Conservation (phyloP, 2,329 filamentous ascomycete genomes). For the Paraphoma chrysanthemicola region DNA sequence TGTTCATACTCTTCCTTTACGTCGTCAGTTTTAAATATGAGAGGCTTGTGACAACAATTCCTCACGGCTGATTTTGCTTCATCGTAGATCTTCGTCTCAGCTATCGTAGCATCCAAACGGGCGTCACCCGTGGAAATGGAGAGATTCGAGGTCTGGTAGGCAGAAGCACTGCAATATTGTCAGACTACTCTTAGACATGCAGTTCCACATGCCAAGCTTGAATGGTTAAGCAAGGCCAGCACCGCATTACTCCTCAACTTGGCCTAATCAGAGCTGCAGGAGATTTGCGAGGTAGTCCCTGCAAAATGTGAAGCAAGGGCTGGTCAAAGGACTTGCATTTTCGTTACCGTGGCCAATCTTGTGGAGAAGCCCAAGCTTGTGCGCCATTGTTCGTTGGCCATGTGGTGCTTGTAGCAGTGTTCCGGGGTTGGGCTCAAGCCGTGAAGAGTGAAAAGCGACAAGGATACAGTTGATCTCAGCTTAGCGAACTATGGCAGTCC, state of each 20-base stretch:
- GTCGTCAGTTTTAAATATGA: slow-evolving; percentile 18
- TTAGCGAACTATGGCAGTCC: not conserved
- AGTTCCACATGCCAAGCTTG: too few relatives aligned
- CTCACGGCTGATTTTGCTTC: slow-evolving; percentile 64
- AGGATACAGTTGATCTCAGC: not conserved
- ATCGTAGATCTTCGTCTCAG: slow-evolving; percentile 71
- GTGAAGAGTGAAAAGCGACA: not conserved
- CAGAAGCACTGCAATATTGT: slow-evolving; percentile 52
- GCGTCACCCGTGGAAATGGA: slow-evolving; percentile 56
- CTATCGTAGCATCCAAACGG: slow-evolving; percentile 65
- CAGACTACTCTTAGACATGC: slow-evolving; percentile 4
- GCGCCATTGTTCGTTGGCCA: slow-evolving; percentile 49
- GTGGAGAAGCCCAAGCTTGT: slow-evolving; percentile 53
- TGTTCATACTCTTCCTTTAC: slow-evolving; percentile 44
- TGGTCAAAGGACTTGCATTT: slow-evolving; percentile 54
- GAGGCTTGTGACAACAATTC: not conserved
- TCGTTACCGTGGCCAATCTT: slow-evolving; percentile 52
- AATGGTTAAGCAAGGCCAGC: too few relatives aligned
- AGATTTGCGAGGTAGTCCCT: too few relatives aligned
- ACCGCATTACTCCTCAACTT: too few relatives aligned
- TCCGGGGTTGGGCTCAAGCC: slow-evolving; percentile 5
- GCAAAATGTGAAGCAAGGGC: not conserved
- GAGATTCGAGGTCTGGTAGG: slow-evolving; percentile 56
- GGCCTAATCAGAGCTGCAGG: too few relatives aligned
- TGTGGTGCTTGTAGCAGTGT: slow-evolving; percentile 5